Conservation (phyloP, 2,329 filamentous ascomycete genomes). For the Lecanicillium sp. region DNA sequence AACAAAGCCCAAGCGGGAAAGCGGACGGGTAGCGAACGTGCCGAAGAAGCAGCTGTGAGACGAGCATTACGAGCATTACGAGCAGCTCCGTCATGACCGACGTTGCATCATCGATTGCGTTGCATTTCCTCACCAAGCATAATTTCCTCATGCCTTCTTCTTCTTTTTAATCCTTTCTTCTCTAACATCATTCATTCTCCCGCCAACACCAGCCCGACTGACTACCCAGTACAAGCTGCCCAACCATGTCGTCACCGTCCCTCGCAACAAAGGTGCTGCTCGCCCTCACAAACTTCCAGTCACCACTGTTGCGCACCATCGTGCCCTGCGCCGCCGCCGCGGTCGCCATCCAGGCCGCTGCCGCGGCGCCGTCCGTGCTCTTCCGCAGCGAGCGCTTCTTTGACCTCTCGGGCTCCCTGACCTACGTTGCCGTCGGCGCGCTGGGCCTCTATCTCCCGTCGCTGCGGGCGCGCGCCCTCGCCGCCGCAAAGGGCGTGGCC, state of each 20-base stretch:
- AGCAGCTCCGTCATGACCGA: too few relatives aligned
- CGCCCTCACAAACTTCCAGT: conserved; percentile 51
- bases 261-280: conserved; percentile 41
- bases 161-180: too few relatives aligned
- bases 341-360: conserved; percentile 54
- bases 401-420: conserved; percentile 58
- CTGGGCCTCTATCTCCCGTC: conserved; percentile 54
- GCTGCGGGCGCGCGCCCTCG: conserved; percentile 44
- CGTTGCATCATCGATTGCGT: too few relatives aligned
- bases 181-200: too few relatives aligned
- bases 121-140: too few relatives aligned
- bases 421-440: conserved; percentile 57
- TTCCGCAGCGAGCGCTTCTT: conserved; percentile 59
- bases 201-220: too few relatives aligned
- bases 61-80: too few relatives aligned
- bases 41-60: too few relatives aligned
- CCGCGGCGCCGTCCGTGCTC: conserved; percentile 54
- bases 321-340: conserved; percentile 55
- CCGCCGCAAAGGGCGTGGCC: conserved; percentile 24
- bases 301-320: conserved; percentile 53
- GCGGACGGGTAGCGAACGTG: too few relatives aligned
- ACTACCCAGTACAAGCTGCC: too few relatives aligned
- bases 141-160: too few relatives aligned
- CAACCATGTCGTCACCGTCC: conserved; percentile 25
- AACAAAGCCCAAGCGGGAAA: too few relatives aligned